Evolutionary conservation across 768 basidiomycete genomes (phyloP).

Genomic region (Macrolepiota dolichaula): DNA sequence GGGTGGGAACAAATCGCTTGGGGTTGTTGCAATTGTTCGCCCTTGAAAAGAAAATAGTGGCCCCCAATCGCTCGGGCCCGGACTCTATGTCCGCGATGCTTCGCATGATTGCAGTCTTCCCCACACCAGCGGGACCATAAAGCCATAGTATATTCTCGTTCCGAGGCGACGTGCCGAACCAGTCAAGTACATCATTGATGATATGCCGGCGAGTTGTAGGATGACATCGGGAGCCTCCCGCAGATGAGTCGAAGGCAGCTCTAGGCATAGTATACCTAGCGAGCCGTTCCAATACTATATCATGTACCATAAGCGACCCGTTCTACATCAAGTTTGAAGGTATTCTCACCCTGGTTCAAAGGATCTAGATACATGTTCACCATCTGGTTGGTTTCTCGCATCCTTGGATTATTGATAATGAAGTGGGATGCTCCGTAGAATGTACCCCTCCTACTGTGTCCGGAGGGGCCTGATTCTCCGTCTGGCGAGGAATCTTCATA

Average conservation of each 20-base stretch:
- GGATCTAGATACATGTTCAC: background rate
- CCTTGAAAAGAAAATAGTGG: slow-evolving; percentile 3
- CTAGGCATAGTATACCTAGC: background rate
- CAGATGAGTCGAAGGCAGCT: background rate
- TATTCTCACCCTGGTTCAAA: background rate
- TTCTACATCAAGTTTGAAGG: background rate
- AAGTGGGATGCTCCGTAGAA: background rate
- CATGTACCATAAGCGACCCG: background rate
- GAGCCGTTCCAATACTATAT: slow-evolving; percentile 1
- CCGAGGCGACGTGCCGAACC: background rate
- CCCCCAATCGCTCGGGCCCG: background rate
- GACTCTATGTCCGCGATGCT: background rate
- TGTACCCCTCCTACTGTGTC: background rate
- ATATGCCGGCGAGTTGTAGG: background rate
- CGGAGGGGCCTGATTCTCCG: background rate
- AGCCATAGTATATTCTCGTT: background rate
- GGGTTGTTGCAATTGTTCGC: background rate
- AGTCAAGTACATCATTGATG: background rate
- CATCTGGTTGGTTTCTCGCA: background rate
- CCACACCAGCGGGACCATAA: slow-evolving; percentile 1
- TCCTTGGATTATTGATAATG: background rate
- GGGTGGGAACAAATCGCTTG: background rate
- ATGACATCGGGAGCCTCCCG: background rate
- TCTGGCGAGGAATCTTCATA: background rate
- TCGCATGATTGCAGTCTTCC: slow-evolving; percentile 8